These are phyloP conservation scores for Zelonia costaricensis DNA, from an alignment of 208 protist genomes.

Conservation along the genomic window DNA sequence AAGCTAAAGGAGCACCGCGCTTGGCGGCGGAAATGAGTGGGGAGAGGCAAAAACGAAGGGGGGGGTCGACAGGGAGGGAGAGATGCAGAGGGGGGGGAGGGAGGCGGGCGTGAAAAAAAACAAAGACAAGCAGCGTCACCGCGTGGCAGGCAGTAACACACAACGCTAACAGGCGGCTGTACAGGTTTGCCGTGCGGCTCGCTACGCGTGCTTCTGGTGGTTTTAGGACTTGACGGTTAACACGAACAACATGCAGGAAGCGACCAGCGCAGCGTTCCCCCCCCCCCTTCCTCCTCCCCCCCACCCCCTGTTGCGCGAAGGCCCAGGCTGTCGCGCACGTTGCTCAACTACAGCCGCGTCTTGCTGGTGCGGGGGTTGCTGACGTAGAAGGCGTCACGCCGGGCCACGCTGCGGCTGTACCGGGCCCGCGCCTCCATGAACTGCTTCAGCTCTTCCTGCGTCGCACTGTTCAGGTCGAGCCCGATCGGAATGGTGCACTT, in stretches of 20 bases:
- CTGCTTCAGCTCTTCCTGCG: conserved; percentile 70
- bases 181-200: too few relatives aligned
- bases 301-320: too few relatives aligned
- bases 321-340: too few relatives aligned
- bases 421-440: conserved; percentile 68
- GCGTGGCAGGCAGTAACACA: too few relatives aligned
- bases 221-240: too few relatives aligned
- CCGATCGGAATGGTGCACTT: conserved; percentile 70
- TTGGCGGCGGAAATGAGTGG: background rate
- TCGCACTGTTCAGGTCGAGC: conserved; percentile 59
- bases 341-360: conserved; percentile 9
- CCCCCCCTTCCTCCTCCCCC: background rate
- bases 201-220: too few relatives aligned
- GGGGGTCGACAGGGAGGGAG: background rate
- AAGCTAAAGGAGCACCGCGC: background rate
- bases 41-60: background rate
- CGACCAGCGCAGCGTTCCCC: too few relatives aligned
- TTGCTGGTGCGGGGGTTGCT: conserved; percentile 14
- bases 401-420: conserved; percentile 50
- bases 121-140: background rate
- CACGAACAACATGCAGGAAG: too few relatives aligned
- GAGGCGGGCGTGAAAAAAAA: background rate
- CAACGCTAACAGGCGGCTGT: too few relatives aligned
- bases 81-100: background rate
- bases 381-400: conserved; percentile 20